These are phyloP conservation scores for Globisporangium orthogonon DNA, from an alignment of 352 stramenopile genomes.

Conservation along the genomic window DNA sequence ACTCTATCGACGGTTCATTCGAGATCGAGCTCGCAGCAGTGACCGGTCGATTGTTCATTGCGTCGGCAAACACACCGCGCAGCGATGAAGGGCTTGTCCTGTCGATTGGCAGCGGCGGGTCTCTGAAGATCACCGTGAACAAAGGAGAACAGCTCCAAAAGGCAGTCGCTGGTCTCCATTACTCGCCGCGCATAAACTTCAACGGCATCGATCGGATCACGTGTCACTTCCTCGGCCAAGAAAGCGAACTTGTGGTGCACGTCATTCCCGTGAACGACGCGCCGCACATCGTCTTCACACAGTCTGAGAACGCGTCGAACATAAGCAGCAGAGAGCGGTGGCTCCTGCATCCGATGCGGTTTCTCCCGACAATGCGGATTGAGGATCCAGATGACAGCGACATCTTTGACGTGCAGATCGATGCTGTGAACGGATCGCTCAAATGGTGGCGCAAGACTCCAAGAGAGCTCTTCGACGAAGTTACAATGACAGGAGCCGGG, in stretches of 20 bases:
- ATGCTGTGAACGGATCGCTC: slow-evolving; percentile 20
- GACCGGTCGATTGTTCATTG: slow-evolving; percentile 6
- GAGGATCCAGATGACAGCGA: slow-evolving; percentile 29
- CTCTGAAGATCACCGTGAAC: slow-evolving; percentile 7
- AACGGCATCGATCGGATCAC: slow-evolving; percentile 9
- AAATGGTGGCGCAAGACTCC: slow-evolving; percentile 7
- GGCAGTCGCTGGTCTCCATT: slow-evolving; percentile 9
- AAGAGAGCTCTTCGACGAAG: slow-evolving; percentile 22
- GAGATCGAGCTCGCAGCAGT: slow-evolving; percentile 5
- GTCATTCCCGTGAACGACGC: slow-evolving; percentile 20
- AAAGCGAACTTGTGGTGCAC: slow-evolving; percentile 7
- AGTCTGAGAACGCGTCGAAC: not conserved
- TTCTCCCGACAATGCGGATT: slow-evolving; percentile 27
- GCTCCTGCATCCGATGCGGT: slow-evolving; percentile 17
- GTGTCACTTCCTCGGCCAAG: not conserved
- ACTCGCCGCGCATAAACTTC: slow-evolving; percentile 10
- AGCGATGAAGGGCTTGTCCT: not conserved
- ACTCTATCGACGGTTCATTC: slow-evolving; percentile 1
- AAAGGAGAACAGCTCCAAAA: slow-evolving; percentile 1
- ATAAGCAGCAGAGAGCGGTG: slow-evolving; percentile 11
- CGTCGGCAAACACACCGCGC: not conserved
- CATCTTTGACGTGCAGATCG: slow-evolving; percentile 25
- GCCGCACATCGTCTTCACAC: slow-evolving; percentile 5
- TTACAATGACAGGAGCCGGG: slow-evolving; percentile 11
- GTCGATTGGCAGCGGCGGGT: not conserved